phyloP scores from a whole-genome alignment of 2,329 filamentous ascomycete species.

The Fusarium sp. region DNA sequence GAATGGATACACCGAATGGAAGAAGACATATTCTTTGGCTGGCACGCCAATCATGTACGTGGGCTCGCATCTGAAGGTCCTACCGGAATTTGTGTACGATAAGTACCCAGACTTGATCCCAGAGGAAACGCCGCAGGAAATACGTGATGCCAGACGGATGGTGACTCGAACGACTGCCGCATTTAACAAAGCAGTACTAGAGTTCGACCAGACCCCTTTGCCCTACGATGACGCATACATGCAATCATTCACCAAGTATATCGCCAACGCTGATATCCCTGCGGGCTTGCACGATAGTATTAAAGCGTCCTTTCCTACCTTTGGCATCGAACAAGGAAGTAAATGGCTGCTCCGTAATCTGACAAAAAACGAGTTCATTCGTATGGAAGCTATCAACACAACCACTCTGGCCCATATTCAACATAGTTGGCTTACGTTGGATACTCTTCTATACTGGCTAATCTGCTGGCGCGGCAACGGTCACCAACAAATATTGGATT shows the following conservation, averaged over 20 bases:
- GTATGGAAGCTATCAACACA: conserved; percentile 8
- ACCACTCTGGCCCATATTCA: not conserved
- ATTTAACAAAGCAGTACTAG: not conserved
- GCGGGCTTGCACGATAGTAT: not conserved
- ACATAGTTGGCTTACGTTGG: conserved; percentile 16
- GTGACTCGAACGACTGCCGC: not conserved
- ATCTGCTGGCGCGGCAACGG: conserved; percentile 13
- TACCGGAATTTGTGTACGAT: not conserved
- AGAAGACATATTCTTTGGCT: conserved; percentile 9
- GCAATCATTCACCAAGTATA: not conserved
- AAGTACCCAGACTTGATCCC: not conserved
- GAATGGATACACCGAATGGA: not conserved
- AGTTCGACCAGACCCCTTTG: not conserved
- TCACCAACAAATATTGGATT: not conserved
- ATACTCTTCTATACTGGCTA: conserved; percentile 17
- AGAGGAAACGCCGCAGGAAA: accelerated
- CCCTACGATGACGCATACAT: not conserved
- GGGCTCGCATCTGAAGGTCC: not conserved
- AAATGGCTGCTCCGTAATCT: conserved; percentile 24
- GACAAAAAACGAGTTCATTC: conserved; percentile 10
- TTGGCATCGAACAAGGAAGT: not conserved
- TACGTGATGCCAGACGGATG: not conserved
- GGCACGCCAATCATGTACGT: conserved; percentile 11
- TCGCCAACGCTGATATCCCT: not conserved
- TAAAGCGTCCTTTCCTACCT: not conserved